These are phyloP conservation scores for Medicago truncatula DNA, from an alignment of 306 rosid genomes.

Conservation along the genomic window DNA sequence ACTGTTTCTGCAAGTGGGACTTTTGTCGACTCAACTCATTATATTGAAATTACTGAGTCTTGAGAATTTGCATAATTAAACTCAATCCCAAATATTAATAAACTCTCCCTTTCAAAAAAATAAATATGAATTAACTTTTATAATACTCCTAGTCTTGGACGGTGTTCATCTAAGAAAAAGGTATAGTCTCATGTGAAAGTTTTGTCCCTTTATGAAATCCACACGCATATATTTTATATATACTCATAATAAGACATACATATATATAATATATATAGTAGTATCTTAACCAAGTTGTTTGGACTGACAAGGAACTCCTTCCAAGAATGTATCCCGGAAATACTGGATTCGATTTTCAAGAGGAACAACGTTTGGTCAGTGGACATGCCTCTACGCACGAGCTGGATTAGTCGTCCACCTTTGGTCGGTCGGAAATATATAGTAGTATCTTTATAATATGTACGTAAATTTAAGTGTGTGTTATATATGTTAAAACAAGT, in stretches of 20 bases:
- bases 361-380: too few relatives aligned
- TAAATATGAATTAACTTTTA: neutral
- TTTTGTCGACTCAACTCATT: constrained; percentile 8
- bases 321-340: too few relatives aligned
- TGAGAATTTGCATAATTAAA: constrained; percentile 20
- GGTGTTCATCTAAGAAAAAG: constrained; percentile 6
- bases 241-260: neutral
- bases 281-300: too few relatives aligned
- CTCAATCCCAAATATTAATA: neutral
- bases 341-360: too few relatives aligned
- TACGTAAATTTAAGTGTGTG: neutral
- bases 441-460: neutral
- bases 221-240: constrained; percentile 6
- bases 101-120: too few relatives aligned
- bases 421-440: too few relatives aligned
- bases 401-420: too few relatives aligned
- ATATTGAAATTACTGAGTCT: neutral
- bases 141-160: constrained; percentile 14
- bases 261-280: neutral
- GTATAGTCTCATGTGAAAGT: constrained; percentile 40
- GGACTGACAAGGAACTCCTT: too few relatives aligned
- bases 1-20: constrained; percentile 30
- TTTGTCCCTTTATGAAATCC: constrained; percentile 21
- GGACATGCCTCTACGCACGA: too few relatives aligned
- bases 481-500: constrained; percentile 26